Evolutionary conservation across 148 eudicot species (phyloP).

Genomic region (Pouteria glomerata): DNA sequence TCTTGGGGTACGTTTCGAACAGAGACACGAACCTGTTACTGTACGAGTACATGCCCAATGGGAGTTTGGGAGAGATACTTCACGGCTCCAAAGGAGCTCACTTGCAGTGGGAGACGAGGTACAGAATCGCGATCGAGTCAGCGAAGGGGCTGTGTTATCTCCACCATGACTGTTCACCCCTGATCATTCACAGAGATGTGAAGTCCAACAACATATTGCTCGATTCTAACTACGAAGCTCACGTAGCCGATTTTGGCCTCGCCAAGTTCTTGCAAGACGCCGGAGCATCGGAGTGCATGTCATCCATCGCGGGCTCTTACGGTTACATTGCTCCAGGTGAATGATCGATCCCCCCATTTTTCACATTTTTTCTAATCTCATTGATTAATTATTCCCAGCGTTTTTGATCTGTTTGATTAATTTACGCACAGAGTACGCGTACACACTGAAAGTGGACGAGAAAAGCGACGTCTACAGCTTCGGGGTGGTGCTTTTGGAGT

Average conservation of each 20-base stretch:
- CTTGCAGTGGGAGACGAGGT: constrained; percentile 85
- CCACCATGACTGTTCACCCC: constrained; percentile 86
- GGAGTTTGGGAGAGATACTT: too few relatives aligned
- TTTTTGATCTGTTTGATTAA: not conserved
- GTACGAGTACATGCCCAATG: too few relatives aligned
- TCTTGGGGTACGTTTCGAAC: constrained; percentile 77
- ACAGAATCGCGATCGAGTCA: constrained; percentile 76
- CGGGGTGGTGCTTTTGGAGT: constrained; percentile 83
- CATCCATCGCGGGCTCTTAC: constrained; percentile 83
- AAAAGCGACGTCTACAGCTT: constrained; percentile 97
- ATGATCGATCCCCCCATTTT: not conserved
- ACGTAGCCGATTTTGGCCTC: constrained; percentile 95
- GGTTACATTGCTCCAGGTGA: constrained; percentile 97
- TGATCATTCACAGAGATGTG: constrained; percentile 84
- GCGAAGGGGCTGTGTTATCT: constrained; percentile 85
- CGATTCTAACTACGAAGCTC: constrained; percentile 82
- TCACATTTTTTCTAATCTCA: not conserved
- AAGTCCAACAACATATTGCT: constrained; percentile 83
- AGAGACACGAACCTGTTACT: constrained; percentile 65
- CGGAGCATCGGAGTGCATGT: constrained; percentile 77
- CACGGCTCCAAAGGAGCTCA: constrained; percentile 74
- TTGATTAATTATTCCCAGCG: not conserved
- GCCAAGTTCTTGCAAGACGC: constrained; percentile 70
- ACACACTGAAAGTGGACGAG: constrained; percentile 86
- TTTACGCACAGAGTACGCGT: constrained; percentile 62